phyloP scores from a whole-genome alignment of 2,329 filamentous ascomycete genomes.

The Hymenoscyphus fructigenus region DNA sequence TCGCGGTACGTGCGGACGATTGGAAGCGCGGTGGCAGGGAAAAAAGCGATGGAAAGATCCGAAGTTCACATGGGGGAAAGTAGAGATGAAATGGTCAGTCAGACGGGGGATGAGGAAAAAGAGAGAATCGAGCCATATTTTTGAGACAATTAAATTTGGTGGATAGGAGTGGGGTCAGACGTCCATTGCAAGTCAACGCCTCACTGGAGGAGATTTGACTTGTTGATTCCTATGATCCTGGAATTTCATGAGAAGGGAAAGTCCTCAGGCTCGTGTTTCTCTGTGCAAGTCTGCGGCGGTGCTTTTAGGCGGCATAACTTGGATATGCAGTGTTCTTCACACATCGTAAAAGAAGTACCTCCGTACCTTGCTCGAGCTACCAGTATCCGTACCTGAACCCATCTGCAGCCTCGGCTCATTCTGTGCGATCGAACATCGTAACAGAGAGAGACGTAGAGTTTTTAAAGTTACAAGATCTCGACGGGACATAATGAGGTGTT shows the following conservation, averaged over 20 bases:
- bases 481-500: not conserved
- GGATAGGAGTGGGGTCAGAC: too few relatives aligned
- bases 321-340: not conserved
- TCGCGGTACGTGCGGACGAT: constrained; percentile 1
- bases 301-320: not conserved
- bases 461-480: not conserved
- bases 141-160: too few relatives aligned
- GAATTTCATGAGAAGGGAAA: not conserved
- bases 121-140: too few relatives aligned
- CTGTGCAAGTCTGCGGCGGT: not conserved
- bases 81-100: not conserved
- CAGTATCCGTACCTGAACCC: not conserved
- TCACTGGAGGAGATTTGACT: too few relatives aligned
- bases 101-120: not conserved
- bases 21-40: constrained; percentile 1
- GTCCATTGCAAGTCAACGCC: too few relatives aligned
- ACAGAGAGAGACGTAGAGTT: not conserved
- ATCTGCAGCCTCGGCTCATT: not conserved
- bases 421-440: not conserved
- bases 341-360: not conserved
- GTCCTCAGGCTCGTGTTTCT: not conserved
- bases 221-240: not conserved
- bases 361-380: not conserved
- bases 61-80: too few relatives aligned
- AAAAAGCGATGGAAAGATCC: not conserved